Evolutionary conservation across 169 alveolate species (phyloP).

Genomic region (Perkinsus chesapeaki): DNA sequence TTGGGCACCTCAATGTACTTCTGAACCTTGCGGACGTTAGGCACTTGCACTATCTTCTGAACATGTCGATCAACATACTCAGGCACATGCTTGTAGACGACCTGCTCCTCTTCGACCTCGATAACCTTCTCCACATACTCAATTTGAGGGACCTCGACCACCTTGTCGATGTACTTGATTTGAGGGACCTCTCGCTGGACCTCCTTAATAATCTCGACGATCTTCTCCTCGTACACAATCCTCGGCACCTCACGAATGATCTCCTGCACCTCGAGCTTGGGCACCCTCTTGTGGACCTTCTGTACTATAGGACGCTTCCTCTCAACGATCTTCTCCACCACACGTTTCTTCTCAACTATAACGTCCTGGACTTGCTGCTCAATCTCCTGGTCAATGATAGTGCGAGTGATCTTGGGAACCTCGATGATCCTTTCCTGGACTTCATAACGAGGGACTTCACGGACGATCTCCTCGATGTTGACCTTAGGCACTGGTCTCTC

Average conservation of each 20-base stretch:
- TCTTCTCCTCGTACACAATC: conserved; percentile 62
- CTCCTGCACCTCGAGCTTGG: conserved; percentile 50
- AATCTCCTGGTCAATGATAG: not conserved
- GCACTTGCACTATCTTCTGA: not conserved
- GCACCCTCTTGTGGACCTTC: conserved; percentile 58
- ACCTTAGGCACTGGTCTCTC: not conserved
- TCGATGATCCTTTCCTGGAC: not conserved
- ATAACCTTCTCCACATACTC: conserved; percentile 61
- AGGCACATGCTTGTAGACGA: conserved; percentile 56
- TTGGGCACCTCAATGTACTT: not conserved
- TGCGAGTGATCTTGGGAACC: not conserved
- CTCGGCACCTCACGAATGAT: conserved; percentile 56
- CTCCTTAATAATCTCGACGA: conserved; percentile 39
- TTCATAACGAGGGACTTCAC: not conserved
- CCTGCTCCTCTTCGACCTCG: conserved; percentile 57
- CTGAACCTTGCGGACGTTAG: not conserved
- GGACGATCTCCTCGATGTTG: not conserved
- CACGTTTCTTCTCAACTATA: conserved; percentile 23
- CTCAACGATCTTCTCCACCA: conserved; percentile 62
- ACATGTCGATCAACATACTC: conserved; percentile 48
- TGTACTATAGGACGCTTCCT: conserved; percentile 55
- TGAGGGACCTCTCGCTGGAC: conserved; percentile 46
- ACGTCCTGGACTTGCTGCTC: not conserved
- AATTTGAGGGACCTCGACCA: conserved; percentile 67
- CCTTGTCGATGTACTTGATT: conserved; percentile 59